These are phyloP conservation scores for Saitoella complicata DNA, from an alignment of 805 yeast genomes.

Conservation along the genomic window DNA sequence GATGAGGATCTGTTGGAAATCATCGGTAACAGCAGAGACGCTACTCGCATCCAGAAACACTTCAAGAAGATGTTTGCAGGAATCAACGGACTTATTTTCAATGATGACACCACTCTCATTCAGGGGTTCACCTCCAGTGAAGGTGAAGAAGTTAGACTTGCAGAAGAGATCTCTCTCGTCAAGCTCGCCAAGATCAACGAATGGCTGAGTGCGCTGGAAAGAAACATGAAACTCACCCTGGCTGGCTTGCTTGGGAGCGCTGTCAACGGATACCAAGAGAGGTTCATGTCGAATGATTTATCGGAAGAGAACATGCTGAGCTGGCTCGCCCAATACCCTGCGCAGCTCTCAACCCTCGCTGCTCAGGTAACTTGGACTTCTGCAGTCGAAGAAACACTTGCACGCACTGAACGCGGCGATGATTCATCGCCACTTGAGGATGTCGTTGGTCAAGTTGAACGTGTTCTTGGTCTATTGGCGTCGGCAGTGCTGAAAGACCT, in stretches of 20 bases:
- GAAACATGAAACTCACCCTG: constrained; percentile 34
- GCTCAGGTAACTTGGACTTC: constrained; percentile 43
- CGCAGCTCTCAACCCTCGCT: constrained; percentile 41
- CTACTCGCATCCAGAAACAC: constrained; percentile 36
- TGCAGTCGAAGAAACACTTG: constrained; percentile 17
- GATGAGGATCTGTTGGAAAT: constrained; percentile 78
- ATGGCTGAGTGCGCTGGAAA: constrained; percentile 49
- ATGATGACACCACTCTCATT: constrained; percentile 23
- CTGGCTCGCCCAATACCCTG: constrained; percentile 31
- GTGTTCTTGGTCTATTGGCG: constrained; percentile 21
- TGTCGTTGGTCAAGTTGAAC: background rate
- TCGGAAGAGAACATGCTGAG: constrained; percentile 12
- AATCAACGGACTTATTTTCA: constrained; percentile 28
- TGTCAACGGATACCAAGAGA: constrained; percentile 13
- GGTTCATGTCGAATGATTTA: constrained; percentile 9
- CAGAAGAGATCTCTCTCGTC: constrained; percentile 28
- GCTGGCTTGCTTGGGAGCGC: constrained; percentile 23
- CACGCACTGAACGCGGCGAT: constrained; percentile 15
- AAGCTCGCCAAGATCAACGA: constrained; percentile 33
- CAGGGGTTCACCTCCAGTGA: constrained; percentile 43
- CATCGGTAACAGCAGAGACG: constrained; percentile 45
- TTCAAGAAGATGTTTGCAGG: constrained; percentile 61
- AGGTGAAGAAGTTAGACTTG: constrained; percentile 39
- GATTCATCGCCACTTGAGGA: background rate
- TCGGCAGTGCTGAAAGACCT: constrained; percentile 19